Conservation (phyloP, 768 basidiomycete species). For the Leccinum variicolor region DNA sequence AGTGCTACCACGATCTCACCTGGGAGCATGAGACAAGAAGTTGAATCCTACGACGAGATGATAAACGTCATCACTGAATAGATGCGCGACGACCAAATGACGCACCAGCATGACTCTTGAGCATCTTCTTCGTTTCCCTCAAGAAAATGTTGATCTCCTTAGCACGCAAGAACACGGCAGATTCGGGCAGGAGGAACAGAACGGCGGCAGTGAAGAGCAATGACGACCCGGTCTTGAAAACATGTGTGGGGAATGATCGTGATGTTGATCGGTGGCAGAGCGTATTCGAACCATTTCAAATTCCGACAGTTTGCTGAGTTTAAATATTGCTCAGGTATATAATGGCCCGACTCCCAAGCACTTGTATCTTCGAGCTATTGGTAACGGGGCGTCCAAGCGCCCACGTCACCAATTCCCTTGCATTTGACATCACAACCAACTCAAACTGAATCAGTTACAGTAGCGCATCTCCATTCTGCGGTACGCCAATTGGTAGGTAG, state of each 20-base stretch:
- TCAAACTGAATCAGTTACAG: background rate
- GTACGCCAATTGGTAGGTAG: background rate
- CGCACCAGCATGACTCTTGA: conserved; percentile 65
- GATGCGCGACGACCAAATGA: background rate
- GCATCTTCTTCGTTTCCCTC: conserved; percentile 68
- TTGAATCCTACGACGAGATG: conserved; percentile 52
- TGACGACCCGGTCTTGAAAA: conserved; percentile 80
- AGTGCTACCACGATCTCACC: conserved; percentile 26
- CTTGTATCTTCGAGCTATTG: background rate
- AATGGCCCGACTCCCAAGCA: too few relatives aligned
- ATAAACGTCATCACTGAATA: background rate
- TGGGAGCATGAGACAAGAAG: conserved; percentile 71
- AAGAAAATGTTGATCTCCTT: conserved; percentile 70
- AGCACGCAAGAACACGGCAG: conserved; percentile 66
- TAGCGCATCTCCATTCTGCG: background rate
- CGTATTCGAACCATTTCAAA: too few relatives aligned
- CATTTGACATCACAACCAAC: background rate
- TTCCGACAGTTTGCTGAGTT: too few relatives aligned
- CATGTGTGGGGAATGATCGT: conserved; percentile 48
- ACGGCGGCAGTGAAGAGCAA: conserved; percentile 68
- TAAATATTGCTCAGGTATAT: too few relatives aligned
- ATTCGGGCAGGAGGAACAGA: conserved; percentile 76
- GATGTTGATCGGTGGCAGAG: conserved; percentile 80
- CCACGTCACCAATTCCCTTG: background rate
- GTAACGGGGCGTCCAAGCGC: background rate